A percentile compares a stretch with the other conserved stretches of the same genome.
phyloP scores from a whole-genome alignment of 257 asterid species.

The Penstemon newberryi region DNA sequence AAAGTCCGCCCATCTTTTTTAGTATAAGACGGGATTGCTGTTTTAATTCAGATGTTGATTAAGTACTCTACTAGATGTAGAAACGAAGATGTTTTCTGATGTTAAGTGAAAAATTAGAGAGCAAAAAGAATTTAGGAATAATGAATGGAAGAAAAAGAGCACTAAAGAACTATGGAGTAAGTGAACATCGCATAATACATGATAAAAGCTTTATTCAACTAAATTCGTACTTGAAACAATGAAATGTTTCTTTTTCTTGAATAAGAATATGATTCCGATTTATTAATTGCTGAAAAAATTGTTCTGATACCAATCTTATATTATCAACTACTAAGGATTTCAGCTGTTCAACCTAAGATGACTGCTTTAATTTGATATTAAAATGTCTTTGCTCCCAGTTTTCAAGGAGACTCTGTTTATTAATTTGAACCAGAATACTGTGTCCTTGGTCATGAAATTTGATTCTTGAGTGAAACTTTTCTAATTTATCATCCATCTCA shows the following conservation, averaged over 20 bases:
- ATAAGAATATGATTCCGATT: conserved; percentile 10
- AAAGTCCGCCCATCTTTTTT: background rate
- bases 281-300: background rate
- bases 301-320: background rate
- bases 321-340: conserved; percentile 3
- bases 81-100: background rate
- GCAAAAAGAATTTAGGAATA: conserved; percentile 4
- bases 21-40: background rate
- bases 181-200: background rate
- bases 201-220: conserved; percentile 3
- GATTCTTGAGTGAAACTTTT: no score
- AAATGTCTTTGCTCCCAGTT: background rate
- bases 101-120: background rate
- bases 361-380: background rate
- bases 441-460: background rate
- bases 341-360: background rate
- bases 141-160: background rate
- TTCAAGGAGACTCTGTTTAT: background rate
- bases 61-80: background rate
- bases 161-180: background rate
- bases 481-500: no score
- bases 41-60: no score
- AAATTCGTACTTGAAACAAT: background rate
- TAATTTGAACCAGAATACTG: conserved; percentile 12
- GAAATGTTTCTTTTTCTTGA: background rate